Percentiles rank a stretch among this genome's conserved stretches.
phyloP scores from a whole-genome alignment of 2,329 filamentous ascomycete species.

The Orbilia quercus region DNA sequence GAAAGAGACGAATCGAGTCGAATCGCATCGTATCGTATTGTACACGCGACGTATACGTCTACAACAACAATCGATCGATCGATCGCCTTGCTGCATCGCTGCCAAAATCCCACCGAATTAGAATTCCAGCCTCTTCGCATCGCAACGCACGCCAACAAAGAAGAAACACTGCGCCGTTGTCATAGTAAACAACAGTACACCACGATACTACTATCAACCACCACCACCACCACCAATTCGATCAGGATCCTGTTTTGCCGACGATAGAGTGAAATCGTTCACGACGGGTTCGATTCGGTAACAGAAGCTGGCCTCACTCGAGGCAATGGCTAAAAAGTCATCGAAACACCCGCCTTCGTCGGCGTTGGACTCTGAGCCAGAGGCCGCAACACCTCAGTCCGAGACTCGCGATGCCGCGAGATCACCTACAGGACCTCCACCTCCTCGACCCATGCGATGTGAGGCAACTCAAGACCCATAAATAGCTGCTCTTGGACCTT shows the following conservation, averaged over 20 bases:
- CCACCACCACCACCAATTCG: too few relatives aligned
- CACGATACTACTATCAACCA: too few relatives aligned
- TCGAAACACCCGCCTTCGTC: slow-evolving; percentile 36
- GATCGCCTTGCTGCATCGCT: not conserved
- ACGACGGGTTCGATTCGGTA: slow-evolving; percentile 49
- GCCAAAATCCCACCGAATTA: not conserved
- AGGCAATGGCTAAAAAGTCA: slow-evolving; percentile 51
- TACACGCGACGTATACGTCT: not conserved
- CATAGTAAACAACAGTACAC: slow-evolving; percentile 1
- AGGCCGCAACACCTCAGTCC: slow-evolving; percentile 37
- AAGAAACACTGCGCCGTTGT: not conserved
- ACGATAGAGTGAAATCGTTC: slow-evolving; percentile 19
- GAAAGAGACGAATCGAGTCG: too few relatives aligned
- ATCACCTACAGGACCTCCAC: slow-evolving; percentile 21
- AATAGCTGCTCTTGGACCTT: not conserved
- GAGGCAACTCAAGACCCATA: slow-evolving; percentile 1
- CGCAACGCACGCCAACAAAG: slow-evolving; percentile 32
- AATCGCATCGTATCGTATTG: not conserved
- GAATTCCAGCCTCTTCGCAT: slow-evolving; percentile 7
- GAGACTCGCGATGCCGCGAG: slow-evolving; percentile 35
- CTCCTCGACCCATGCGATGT: slow-evolving; percentile 51
- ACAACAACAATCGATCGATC: not conserved
- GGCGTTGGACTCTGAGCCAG: slow-evolving; percentile 35
- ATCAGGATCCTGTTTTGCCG: not conserved
- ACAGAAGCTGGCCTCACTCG: slow-evolving; percentile 36